Conservation (phyloP, 306 rosid genomes). For the Pyrus betulifolia region DNA sequence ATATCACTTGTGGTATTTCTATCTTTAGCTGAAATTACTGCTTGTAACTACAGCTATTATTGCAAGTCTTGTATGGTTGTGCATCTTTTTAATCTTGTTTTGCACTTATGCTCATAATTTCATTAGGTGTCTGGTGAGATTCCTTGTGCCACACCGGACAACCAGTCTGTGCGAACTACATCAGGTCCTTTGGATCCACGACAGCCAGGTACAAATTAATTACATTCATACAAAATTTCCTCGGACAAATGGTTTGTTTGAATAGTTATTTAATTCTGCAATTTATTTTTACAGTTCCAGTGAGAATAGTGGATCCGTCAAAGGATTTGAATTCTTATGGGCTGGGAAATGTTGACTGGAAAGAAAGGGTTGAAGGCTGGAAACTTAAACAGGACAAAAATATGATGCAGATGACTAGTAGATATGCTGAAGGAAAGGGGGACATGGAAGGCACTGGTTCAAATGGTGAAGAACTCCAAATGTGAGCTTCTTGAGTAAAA, state of each 20-base stretch:
- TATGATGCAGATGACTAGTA: slow-evolving; percentile 64
- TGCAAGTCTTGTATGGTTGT: not conserved
- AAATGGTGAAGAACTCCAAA: slow-evolving; percentile 94
- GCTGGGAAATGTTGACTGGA: slow-evolving; percentile 98
- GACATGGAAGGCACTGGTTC: slow-evolving; percentile 98
- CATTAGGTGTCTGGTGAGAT: slow-evolving; percentile 85
- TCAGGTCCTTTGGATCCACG: slow-evolving; percentile 96
- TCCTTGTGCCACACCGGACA: slow-evolving; percentile 83
- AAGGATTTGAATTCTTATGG: slow-evolving; percentile 95
- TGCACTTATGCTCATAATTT: slow-evolving; percentile 1
- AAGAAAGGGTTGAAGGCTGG: slow-evolving; percentile 99
- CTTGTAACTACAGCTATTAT: not conserved
- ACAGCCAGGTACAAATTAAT: slow-evolving; percentile 65
- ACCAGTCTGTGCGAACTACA: slow-evolving; percentile 82
- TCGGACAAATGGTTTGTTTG: slow-evolving; percentile 5
- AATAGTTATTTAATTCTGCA: slow-evolving; percentile 10
- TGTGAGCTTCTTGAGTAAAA: slow-evolving; percentile 37
- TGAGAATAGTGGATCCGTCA: slow-evolving; percentile 86
- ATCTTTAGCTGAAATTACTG: not conserved
- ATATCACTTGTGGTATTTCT: not conserved
- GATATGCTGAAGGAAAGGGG: slow-evolving; percentile 81
- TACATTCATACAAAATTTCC: not conserved
- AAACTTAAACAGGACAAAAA: slow-evolving; percentile 92
- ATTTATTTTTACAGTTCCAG: slow-evolving; percentile 56
- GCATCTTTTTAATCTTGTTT: not conserved